Evolutionary conservation across 768 basidiomycete species (phyloP), one percentile per base, ranked within the genome.

Genomic region (Kwoniella pini): DNA sequence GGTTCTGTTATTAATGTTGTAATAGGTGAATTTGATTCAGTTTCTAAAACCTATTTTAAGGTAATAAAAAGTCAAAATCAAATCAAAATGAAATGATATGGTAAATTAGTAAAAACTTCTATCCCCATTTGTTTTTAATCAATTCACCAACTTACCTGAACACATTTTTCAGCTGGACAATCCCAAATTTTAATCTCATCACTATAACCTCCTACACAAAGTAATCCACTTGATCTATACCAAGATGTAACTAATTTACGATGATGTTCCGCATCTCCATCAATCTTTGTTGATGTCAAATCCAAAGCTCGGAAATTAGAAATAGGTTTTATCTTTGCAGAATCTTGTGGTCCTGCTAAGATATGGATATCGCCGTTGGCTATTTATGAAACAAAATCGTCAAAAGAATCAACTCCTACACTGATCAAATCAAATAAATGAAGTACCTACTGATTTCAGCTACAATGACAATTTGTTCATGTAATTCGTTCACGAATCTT

Each of bases 401-500:
- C 33, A 36, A n/a, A n/a, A n/a, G n/a, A n/a, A n/a, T n/a, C n/a
- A n/a, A 36, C 15, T 36, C 33, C 33, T 36, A 36, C 33, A 36
- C n/a, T n/a, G n/a, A n/a, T n/a, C n/a, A n/a, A n/a, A n/a, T n/a
- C n/a, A n/a, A n/a, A 22, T n/a, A 27, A 11, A 22, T 36, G 48
- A 19, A 21, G 0, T 28, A 65, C 72, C 42, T 39, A 72, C 68
- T 72, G 42, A 70, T 69, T 36, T 72, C 74, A 3, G 74, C 67
- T 10, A 72, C 28, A 10, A 71, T 65, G 36, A 69, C 61, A 22
- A 52, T 69, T 3, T 64, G 53, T 40, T 67, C 67, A 40, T 70
- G 66, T 9, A 75, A 66, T 62, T 75, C 74, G 40, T 75, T 71
- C 36, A 75, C 63, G 60, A 75, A 72, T 21, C 67, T 27, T 1